Evolutionary conservation across 768 basidiomycete genomes (phyloP).

Genomic region (Paxillus involutus): DNA sequence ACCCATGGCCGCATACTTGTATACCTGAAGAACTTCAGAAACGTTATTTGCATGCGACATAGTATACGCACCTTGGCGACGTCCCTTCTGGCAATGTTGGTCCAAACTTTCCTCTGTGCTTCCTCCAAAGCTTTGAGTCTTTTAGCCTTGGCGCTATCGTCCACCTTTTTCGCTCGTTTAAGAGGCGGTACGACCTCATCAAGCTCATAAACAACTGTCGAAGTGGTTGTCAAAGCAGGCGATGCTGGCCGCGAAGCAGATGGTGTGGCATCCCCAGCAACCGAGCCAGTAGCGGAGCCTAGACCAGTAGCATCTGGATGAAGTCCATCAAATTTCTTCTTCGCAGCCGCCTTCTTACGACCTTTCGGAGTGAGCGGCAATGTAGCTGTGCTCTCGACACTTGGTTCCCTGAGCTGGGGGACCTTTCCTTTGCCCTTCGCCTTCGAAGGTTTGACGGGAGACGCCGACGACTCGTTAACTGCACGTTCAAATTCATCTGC

Average conservation of each 20-base stretch:
- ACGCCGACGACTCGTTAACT: constrained; percentile 36
- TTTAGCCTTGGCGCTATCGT: constrained; percentile 69
- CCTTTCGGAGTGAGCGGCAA: constrained; percentile 45
- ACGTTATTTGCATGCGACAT: neutral
- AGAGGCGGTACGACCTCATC: constrained; percentile 69
- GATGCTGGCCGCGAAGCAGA: constrained; percentile 69
- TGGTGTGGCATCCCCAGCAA: constrained; percentile 72
- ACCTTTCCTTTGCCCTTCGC: constrained; percentile 56
- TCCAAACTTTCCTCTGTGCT: constrained; percentile 87
- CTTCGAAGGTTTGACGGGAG: constrained; percentile 34
- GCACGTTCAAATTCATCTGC: constrained; percentile 52
- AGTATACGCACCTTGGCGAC: constrained; percentile 65
- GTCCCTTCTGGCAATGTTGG: constrained; percentile 81
- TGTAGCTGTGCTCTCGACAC: constrained; percentile 50
- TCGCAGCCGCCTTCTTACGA: constrained; percentile 56
- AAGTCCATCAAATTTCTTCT: constrained; percentile 56
- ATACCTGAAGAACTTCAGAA: constrained; percentile 51
- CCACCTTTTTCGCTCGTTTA: constrained; percentile 75
- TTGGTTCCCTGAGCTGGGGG: constrained; percentile 48
- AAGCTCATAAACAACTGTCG: constrained; percentile 68
- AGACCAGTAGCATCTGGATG: constrained; percentile 50
- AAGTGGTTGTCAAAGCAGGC: constrained; percentile 52
- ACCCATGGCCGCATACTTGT: constrained; percentile 71
- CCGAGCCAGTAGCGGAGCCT: constrained; percentile 47
- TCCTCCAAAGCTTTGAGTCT: constrained; percentile 79